phyloP scores from a whole-genome alignment of 257 asterid genomes.

The Nicotiana obtusifolia region DNA sequence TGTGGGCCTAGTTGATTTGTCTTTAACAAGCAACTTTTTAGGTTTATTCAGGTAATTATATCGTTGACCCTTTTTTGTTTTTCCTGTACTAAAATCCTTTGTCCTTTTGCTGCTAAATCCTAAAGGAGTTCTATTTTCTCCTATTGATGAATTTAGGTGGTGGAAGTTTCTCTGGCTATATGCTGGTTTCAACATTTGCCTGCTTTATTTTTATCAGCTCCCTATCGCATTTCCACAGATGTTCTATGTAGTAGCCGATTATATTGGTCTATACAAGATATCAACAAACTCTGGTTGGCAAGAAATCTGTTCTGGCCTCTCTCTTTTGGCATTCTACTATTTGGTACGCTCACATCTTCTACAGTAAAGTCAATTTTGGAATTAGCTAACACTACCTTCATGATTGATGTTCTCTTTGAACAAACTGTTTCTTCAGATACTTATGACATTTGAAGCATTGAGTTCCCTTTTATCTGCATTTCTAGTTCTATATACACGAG shows the following conservation, averaged over 20 bases:
- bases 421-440: neutral
- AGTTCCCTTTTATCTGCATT: neutral
- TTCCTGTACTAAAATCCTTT: neutral
- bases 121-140: slow-evolving; percentile 32
- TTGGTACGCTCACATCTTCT: slow-evolving; percentile 58
- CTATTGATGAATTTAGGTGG: slow-evolving; percentile 56
- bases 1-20: slow-evolving; percentile 93
- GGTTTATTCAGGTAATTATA: slow-evolving; percentile 85
- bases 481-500: neutral
- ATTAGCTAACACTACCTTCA: slow-evolving; percentile 9
- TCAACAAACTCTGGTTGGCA: slow-evolving; percentile 65
- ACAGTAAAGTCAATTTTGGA: slow-evolving; percentile 16
- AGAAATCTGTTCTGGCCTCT: slow-evolving; percentile 67
- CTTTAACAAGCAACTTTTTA: slow-evolving; percentile 90
- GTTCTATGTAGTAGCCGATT: slow-evolving; percentile 39
- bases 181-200: slow-evolving; percentile 68
- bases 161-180: slow-evolving; percentile 94
- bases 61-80: neutral
- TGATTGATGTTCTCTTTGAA: neutral
- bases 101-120: slow-evolving; percentile 23
- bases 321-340: slow-evolving; percentile 72
- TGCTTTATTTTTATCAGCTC: slow-evolving; percentile 80
- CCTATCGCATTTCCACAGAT: slow-evolving; percentile 57
- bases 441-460: slow-evolving; percentile 2
- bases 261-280: slow-evolving; percentile 65